Base-by-base conservation (phyloP, 495 filamentous ascomycete species). In the Penicillium subrubescens region DNA sequence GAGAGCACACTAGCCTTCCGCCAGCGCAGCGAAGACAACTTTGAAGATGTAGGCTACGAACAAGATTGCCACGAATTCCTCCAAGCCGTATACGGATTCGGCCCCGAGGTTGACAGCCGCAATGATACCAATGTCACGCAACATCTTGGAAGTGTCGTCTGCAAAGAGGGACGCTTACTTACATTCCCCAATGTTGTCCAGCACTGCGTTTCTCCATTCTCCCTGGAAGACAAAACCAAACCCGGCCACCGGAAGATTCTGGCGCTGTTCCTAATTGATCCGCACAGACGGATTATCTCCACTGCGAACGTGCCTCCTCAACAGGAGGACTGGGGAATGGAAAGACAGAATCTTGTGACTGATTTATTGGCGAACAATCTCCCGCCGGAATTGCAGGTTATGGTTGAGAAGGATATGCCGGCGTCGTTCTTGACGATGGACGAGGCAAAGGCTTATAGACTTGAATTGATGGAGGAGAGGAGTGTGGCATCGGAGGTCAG, bases 301-400 rank as follows among this genome's bases (percentile, higher is more conserved):
- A 84, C 87, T 0, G 81, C 82, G 2, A 84, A 86, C 64, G 82
- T 89, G 0, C 86, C 87, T 1, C 86, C 86, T 5, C 86, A 84
- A 62, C 68, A 79, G 44, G 61, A 79, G 3, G 66, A 77, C 8
- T 84, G 83, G 74, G 73, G 73, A 61, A 53, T 63, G 14, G 70
- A 72, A 27, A 54, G 56, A 31, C 17, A 34, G 7, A n/a, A 41
- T 43, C 33, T 41, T 5, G 56, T 60, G 29, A 23, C 59, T 31
- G 17, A 46, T 12, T 3, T 54, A 3, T 41, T 64, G 2, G 23
- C 54, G 7, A 8, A 31, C 12, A 25, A 44, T 2, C 19, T 55
- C 34, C 35, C 68, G 71, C 59, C 19, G 0, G 43, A 64, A 43
- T 31, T 77, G 41, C 29, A 65, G 35, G 4, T 71, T 5, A 61